Percentiles rank a stretch among this genome's conserved stretches.
These are phyloP conservation scores for Chimonanthus praecox DNA, from an alignment of 164 flowering plant species.

Conservation along the genomic window DNA sequence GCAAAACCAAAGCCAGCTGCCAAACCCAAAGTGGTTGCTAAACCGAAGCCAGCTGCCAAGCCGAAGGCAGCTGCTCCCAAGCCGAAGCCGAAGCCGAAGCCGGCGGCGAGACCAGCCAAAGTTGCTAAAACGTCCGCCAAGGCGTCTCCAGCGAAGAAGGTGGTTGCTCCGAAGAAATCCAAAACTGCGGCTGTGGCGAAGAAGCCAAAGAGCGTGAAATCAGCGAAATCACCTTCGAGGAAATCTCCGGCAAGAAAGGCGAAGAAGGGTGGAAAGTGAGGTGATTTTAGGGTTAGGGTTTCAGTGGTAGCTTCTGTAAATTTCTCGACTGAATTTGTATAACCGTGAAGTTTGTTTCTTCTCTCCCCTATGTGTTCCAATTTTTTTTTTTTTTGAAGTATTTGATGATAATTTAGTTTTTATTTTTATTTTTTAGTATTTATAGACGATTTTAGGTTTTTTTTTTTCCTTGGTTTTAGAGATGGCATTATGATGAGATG, in stretches of 20 bases:
- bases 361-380: not conserved
- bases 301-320: constrained; percentile 15
- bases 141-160: not conserved
- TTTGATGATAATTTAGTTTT: too few relatives aligned
- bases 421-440: too few relatives aligned
- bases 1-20: not conserved
- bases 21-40: not conserved
- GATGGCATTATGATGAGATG: too few relatives aligned
- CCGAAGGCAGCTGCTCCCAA: not conserved
- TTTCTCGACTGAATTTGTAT: constrained; percentile 8
- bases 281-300: not conserved
- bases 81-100: constrained; percentile 4
- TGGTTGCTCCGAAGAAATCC: not conserved
- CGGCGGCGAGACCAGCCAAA: not conserved
- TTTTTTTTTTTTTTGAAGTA: not conserved
- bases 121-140: not conserved
- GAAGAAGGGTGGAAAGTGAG: constrained; percentile 4
- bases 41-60: not conserved
- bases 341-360: too few relatives aligned
- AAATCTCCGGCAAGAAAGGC: constrained; percentile 12
- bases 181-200: constrained; percentile 7
- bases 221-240: constrained; percentile 9
- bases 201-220: constrained; percentile 15
- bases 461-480: not conserved
- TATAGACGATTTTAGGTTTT: not conserved